These are phyloP conservation scores for Cyberlindnera mrakii DNA, from an alignment of 805 yeast species.

Conservation along the genomic window DNA sequence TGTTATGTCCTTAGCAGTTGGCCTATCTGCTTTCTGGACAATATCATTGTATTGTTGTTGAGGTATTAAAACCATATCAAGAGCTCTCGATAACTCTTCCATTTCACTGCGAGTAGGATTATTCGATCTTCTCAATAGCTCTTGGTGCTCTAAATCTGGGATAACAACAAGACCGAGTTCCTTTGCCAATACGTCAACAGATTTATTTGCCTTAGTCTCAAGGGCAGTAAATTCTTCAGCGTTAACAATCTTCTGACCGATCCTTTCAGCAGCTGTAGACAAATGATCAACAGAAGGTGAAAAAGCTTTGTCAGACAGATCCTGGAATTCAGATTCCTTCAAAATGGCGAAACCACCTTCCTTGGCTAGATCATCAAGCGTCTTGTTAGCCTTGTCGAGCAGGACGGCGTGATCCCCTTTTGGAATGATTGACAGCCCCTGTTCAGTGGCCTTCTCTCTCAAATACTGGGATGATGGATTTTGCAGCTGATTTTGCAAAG, in stretches of 20 bases:
- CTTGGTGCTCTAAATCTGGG: constrained; percentile 4
- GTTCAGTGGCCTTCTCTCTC: constrained; percentile 22
- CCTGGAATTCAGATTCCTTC: constrained; percentile 7
- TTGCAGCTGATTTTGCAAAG: constrained; percentile 11
- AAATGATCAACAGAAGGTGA: constrained; percentile 21
- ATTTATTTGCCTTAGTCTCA: constrained; percentile 8
- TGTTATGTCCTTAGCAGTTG: constrained; percentile 21
- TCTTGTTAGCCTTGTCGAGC: constrained; percentile 13
- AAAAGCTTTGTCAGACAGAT: constrained; percentile 15
- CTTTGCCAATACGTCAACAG: constrained; percentile 15
- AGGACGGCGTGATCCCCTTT: constrained; percentile 17
- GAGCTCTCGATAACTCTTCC: not conserved
- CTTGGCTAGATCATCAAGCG: constrained; percentile 18
- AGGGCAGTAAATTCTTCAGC: constrained; percentile 12
- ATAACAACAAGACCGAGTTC: constrained; percentile 8
- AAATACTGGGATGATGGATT: constrained; percentile 30
- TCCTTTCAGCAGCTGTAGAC: constrained; percentile 5
- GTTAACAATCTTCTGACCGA: constrained; percentile 16
- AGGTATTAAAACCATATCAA: constrained; percentile 7
- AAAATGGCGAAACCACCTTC: constrained; percentile 12
- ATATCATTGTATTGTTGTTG: constrained; percentile 9
- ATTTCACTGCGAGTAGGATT: constrained; percentile 17
- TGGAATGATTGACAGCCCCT: constrained; percentile 24
- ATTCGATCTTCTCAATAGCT: constrained; percentile 11
- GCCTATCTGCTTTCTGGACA: constrained; percentile 16